Base-by-base conservation (phyloP, 345 rosid genomes). In the Murraya koenigii region DNA sequence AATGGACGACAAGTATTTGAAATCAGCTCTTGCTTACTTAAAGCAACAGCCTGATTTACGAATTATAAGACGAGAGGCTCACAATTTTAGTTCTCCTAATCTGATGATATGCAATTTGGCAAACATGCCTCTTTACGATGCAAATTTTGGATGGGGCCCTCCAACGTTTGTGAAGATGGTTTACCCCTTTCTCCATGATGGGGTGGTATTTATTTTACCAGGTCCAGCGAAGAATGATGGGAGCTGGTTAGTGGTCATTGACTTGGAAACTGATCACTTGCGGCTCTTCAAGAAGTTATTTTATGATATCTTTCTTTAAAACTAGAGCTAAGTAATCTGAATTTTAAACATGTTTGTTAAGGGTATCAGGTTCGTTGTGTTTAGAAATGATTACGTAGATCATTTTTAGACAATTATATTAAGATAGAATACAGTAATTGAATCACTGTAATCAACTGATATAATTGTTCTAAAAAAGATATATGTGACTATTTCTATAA, bases 101-200 rank as follows among this genome's bases (percentile, higher is more conserved):
- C 90, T 90, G 5, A 83, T 87, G 74, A 82, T 87, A 69, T 84
- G 84, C 0, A 90, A 85, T 69, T 90, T 88, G 92, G 85, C 59
- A 38, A 62, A 86, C 80, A 77, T 87, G 39, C 88, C 89, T 3
- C 60, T 84, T 35, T 81, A 90, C 30, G 92, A 86, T 13, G 88
- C 89, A 1, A 87, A 90, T 78, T 89, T 90, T 56, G 90, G 92
- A 9, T 85, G 89, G 89, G 94, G 91, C 8, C 75, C 83, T 63
- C 90, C 91, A 23, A 82, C 86, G 3, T 83, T 83, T 61, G 75
- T 82, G 84, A 89, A 91, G 13, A 89, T 85, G 75, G 61, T 14
- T 59, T 65, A 38, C 86, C 35, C 76, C 64, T 13, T 58, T 59
- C 49, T 13, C 5, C 49, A 44, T 44, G 92, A 90, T 75, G 94